phyloP scores from a whole-genome alignment of 345 rosid genomes.

The Cochlearia excelsa region DNA sequence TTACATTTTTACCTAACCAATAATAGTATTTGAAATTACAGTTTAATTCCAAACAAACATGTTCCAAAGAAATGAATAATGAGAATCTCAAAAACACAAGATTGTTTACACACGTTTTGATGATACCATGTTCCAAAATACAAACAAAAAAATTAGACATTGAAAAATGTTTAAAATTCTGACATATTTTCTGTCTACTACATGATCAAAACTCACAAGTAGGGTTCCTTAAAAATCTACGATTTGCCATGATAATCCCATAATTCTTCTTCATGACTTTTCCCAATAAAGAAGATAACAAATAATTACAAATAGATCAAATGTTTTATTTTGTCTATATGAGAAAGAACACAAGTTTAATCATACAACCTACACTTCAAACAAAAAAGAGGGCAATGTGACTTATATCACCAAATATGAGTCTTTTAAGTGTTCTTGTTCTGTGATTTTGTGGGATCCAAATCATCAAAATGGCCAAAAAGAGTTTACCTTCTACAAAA shows the following conservation, averaged over 20 bases:
- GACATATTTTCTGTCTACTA: conserved; percentile 1
- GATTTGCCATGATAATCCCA: conserved; percentile 6
- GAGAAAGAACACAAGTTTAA: conserved; percentile 6
- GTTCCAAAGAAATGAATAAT: background rate
- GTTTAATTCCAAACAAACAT: background rate
- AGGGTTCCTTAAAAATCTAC: conserved; percentile 3
- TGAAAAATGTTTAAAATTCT: conserved; percentile 2
- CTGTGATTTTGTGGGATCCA: background rate
- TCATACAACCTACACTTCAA: conserved; percentile 5
- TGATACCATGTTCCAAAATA: background rate
- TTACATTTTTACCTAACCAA: no score
- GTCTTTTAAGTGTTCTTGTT: background rate
- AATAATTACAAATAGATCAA: conserved; percentile 14
- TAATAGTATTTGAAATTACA: no score
- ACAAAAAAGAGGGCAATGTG: background rate
- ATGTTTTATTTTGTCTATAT: conserved; percentile 7
- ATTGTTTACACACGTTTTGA: background rate
- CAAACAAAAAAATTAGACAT: conserved; percentile 8
- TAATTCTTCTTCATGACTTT: conserved; percentile 1
- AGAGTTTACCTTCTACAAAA: background rate
- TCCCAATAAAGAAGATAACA: conserved; percentile 3
- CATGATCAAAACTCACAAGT: conserved; percentile 14
- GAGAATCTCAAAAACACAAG: background rate
- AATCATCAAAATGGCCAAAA: background rate
- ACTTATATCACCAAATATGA: background rate